Base-by-base conservation (phyloP, 805 yeast species). In the Teunomyces barrocoloradensis region DNA sequence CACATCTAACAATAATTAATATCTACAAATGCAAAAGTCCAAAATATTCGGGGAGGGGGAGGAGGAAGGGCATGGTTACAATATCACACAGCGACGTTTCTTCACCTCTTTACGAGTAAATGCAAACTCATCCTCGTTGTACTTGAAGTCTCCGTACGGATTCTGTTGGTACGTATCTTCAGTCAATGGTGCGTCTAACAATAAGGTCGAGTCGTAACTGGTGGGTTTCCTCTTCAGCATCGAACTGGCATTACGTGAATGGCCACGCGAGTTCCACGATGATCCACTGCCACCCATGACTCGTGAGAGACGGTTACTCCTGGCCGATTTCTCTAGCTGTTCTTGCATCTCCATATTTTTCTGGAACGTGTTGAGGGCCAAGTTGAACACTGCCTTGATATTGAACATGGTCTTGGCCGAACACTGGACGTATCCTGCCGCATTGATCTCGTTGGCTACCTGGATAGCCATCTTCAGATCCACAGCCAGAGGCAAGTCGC, bases 401-500 rank as follows among this genome's bases (percentile, higher is more conserved):
- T 89, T 87, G 48, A 77, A 74, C 73, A 82, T 81, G 15, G 77
- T 71, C 54, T 81, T 84, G 4, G 96, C 89, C 6, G 95, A 87
- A 61, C 96, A 89, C 63, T 85, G 87, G 44, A 88, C 65, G 61
- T 87, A 92, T 4, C 81, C 82, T 28, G 79, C 70, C 0, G 95
- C 92, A 32, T 85, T 86, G 46, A 85, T 75, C 33, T 77, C 77
- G 15, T 71, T 66, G 1, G 90, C 87, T 15, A 82, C 56, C 42
- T 71, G 73, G 17, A 75, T 71, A 3, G 84, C 85, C 34, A 71
- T 65, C 43, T 77, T 80, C 3, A 77, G 67, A 37, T 77, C 78
- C 23, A 69, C 55, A 4, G 53, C 46, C 12, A 62, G 39, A 35
- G 39, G 60, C 48, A 86, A 68, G 64, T 91, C 97, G 3, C 82